phyloP scores from a whole-genome alignment of 371 early-diverging fungal species.

The Rhizomucor miehei region DNA sequence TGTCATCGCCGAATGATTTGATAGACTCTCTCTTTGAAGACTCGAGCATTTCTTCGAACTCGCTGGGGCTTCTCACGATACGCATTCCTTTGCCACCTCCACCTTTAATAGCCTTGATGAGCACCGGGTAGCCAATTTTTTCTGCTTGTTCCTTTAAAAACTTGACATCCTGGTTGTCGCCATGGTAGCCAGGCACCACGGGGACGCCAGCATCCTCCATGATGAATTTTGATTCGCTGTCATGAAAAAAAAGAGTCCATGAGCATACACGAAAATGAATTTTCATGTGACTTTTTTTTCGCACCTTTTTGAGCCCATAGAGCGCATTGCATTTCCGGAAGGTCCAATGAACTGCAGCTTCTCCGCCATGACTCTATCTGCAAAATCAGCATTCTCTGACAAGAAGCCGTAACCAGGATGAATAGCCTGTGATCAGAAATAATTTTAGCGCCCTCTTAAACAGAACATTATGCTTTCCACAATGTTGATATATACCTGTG shows the following conservation, averaged over 20 bases:
- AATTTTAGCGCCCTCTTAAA: neutral
- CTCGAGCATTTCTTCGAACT: conserved; percentile 85
- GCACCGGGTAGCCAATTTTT: conserved; percentile 88
- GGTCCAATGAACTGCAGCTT: conserved; percentile 92
- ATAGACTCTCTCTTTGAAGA: conserved; percentile 83
- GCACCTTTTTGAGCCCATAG: conserved; percentile 94
- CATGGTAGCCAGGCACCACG: conserved; percentile 94
- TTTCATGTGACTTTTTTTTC: neutral
- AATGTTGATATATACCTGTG: conserved; percentile 45
- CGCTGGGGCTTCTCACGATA: conserved; percentile 72
- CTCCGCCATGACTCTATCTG: conserved; percentile 67
- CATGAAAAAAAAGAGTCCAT: too few species aligned
- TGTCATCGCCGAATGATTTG: conserved; percentile 90
- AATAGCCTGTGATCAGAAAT: conserved; percentile 58
- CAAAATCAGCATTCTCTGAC: conserved; percentile 94
- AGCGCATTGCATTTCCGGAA: conserved; percentile 81
- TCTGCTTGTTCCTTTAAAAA: conserved; percentile 76
- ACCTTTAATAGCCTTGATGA: conserved; percentile 95
- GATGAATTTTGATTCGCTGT: conserved; percentile 87
- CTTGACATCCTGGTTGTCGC: conserved; percentile 79
- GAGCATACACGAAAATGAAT: too few species aligned
- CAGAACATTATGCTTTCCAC: neutral
- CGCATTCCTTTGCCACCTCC: conserved; percentile 97
- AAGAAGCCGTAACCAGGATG: conserved; percentile 97
- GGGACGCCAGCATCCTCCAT: conserved; percentile 89